Evolutionary conservation across 305 asterid genomes (phyloP), one percentile per base, ranked within the genome.

Genomic region (Fraxinus ornus): DNA sequence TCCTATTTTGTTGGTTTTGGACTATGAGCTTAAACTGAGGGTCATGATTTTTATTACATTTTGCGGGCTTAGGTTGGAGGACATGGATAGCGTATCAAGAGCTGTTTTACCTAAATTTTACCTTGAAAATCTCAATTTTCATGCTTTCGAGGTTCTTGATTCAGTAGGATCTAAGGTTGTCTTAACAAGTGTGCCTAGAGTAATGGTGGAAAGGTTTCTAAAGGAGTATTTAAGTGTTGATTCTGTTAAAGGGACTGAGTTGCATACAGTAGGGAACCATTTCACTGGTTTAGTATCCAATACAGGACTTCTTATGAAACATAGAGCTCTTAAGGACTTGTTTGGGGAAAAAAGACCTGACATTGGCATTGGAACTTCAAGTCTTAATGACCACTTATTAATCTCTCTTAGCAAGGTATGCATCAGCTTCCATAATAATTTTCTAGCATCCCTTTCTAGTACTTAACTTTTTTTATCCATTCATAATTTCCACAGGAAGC

Each of bases 71-170:
- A 89, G 82, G 71, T 0, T 62, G 10, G 90, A 85, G 13, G 91
- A 91, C 32, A 86, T 93, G 91, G 96, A 94, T 7, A 84, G 79
- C 70, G 97, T 94, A 10, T 82, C 89, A 0, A 89, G 94, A 73
- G 91, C 98, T 13, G 97, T 95, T 21, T 80, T 95, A 66, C 98
- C 99, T 0, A 95, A 95, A 84, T 95, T 94, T 85, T 95, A 89
- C 81, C 91, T 94, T 0, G 98, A 95, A 36, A 89, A 92, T 71
- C 87, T 94, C 1, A 90, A 93, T 68, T 82, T 81, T 49, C 88
- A 82, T 19, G 94, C 87, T 1, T 93, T 80, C 32, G 87, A 92
- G 72, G 88, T 89, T 1, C 22, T 94, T 47, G 90, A 82, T 9
- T 83, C 94, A 0, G 91, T 88, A 1, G 95, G 95, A 28, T 35